Conservation (phyloP, 1,139 yeast genomes). For the Blastobotrys elegans region DNA sequence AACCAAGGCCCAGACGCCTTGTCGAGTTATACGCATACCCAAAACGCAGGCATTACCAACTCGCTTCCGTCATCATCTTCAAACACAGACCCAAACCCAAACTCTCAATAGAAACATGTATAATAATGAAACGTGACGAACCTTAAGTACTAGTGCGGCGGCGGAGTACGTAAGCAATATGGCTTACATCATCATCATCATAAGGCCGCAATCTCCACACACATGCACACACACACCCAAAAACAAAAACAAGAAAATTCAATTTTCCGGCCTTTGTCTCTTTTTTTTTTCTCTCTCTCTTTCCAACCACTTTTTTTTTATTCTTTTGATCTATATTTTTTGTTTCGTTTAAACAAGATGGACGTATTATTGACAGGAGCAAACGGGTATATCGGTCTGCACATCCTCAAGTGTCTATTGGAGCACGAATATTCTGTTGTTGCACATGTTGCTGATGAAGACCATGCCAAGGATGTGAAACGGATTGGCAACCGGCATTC, state of each 20-base stretch:
- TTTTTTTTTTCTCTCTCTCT: background rate
- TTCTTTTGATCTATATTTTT: background rate
- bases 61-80: background rate
- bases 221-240: too few relatives aligned
- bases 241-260: background rate
- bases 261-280: background rate
- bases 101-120: background rate
- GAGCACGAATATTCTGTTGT: constrained; percentile 46
- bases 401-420: constrained; percentile 34
- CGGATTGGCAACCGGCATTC: constrained; percentile 36
- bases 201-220: background rate
- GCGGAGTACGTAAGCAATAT: too few relatives aligned
- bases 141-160: too few relatives aligned
- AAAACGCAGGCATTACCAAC: constrained; percentile 4
- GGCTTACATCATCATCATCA: background rate
- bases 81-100: background rate
- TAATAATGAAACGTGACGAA: background rate
- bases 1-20: constrained; percentile 24
- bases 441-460: constrained; percentile 53
- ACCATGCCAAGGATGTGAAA: constrained; percentile 41
- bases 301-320: background rate
- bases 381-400: constrained; percentile 53
- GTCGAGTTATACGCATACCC: constrained; percentile 9
- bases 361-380: constrained; percentile 51
- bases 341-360: constrained; percentile 1